These are phyloP conservation scores for Boechera retrofracta DNA, from an alignment of 345 rosid genomes.

Conservation along the genomic window DNA sequence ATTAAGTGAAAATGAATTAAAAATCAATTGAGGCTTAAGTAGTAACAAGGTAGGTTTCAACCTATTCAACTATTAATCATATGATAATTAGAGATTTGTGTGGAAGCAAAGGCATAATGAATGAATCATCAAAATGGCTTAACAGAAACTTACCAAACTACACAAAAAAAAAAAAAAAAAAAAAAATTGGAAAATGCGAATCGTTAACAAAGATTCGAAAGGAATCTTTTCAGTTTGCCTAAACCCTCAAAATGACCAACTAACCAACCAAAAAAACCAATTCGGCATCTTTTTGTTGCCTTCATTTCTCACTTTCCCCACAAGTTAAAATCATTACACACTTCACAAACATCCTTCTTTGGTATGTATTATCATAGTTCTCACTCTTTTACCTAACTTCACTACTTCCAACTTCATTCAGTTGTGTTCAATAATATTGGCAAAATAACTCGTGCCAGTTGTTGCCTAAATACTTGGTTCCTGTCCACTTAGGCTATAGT, in stretches of 20 bases:
- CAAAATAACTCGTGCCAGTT: background rate
- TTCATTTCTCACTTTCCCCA: slow-evolving; percentile 33
- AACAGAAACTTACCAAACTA: slow-evolving; percentile 32
- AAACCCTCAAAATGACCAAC: slow-evolving; percentile 25
- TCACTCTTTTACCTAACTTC: slow-evolving; percentile 1
- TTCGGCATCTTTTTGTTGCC: slow-evolving; percentile 37
- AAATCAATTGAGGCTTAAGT: background rate
- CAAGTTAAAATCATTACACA: slow-evolving; percentile 33
- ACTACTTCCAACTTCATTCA: background rate
- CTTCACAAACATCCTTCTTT: background rate
- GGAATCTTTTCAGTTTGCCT: slow-evolving; percentile 37
- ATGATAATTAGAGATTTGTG: slow-evolving; percentile 34
- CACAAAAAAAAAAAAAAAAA: background rate
- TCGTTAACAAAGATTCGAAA: slow-evolving; percentile 35
- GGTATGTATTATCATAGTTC: slow-evolving; percentile 5
- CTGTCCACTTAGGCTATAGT: background rate
- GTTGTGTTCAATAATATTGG: background rate
- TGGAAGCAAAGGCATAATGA: slow-evolving; percentile 38
- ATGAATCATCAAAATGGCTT: slow-evolving; percentile 39
- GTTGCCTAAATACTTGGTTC: background rate
- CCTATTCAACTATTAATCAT: background rate
- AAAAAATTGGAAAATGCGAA: slow-evolving; percentile 24
- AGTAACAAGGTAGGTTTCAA: slow-evolving; percentile 11
- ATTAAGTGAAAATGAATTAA: background rate
- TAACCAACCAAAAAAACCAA: slow-evolving; percentile 33